These are phyloP conservation scores for Acephala macrosclerotiorum DNA, from an alignment of 2,329 filamentous ascomycete species.

Conservation along the genomic window DNA sequence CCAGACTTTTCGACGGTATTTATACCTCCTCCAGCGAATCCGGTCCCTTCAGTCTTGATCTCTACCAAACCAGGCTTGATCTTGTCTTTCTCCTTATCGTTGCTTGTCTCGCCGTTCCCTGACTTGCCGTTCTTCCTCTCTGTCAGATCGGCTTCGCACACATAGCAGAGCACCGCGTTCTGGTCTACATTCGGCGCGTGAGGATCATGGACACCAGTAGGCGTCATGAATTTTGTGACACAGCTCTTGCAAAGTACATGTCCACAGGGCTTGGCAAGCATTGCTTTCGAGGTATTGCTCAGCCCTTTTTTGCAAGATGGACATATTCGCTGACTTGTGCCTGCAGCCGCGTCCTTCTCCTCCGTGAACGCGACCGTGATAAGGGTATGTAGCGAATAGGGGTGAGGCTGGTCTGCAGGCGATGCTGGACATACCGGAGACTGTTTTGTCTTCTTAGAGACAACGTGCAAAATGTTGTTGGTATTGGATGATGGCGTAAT, in stretches of 20 bases:
- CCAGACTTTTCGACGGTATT: conserved; percentile 82
- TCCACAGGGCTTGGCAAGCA: conserved; percentile 86
- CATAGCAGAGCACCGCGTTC: conserved; percentile 75
- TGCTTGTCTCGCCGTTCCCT: conserved; percentile 55
- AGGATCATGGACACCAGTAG: conserved; percentile 61
- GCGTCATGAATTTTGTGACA: conserved; percentile 81
- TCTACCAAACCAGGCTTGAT: conserved; percentile 78
- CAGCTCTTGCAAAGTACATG: conserved; percentile 91
- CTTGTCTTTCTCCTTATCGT: conserved; percentile 64
- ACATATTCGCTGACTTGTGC: conserved; percentile 67
- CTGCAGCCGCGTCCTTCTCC: conserved; percentile 61
- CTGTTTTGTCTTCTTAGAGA: conserved; percentile 68
- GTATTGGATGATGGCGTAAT: conserved; percentile 75
- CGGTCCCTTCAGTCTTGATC: conserved; percentile 86
- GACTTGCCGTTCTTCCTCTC: conserved; percentile 55
- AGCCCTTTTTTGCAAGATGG: conserved; percentile 86
- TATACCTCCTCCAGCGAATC: conserved; percentile 87
- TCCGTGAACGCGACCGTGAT: conserved; percentile 80
- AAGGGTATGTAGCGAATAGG: conserved; percentile 79
- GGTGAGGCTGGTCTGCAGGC: conserved; percentile 68
- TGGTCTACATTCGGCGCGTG: conserved; percentile 60
- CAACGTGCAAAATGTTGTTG: conserved; percentile 61
- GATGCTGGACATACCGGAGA: conserved; percentile 81
- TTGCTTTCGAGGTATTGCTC: conserved; percentile 81
- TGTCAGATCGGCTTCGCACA: conserved; percentile 83